These are phyloP conservation scores for Salix suchowensis DNA, from an alignment of 345 rosid species.

Conservation along the genomic window DNA sequence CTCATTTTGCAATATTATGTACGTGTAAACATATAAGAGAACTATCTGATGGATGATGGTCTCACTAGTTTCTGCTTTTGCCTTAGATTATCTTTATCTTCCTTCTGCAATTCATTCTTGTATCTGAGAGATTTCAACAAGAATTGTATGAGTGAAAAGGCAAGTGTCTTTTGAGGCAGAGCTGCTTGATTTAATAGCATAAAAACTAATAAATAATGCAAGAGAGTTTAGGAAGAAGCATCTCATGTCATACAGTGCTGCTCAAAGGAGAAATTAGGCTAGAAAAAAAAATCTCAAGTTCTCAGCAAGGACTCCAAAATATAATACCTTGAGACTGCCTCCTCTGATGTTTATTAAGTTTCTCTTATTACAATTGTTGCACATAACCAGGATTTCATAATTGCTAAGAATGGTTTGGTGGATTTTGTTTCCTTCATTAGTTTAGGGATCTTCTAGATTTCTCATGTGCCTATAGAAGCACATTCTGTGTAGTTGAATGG, in stretches of 20 bases:
- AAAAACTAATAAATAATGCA: background rate
- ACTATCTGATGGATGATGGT: background rate
- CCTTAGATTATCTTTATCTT: conserved; percentile 69
- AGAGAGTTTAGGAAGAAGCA: background rate
- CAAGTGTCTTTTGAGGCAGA: background rate
- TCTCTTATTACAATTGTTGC: background rate
- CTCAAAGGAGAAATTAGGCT: background rate
- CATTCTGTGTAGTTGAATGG: background rate
- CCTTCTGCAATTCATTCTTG: conserved; percentile 72
- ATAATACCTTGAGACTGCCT: too few species aligned
- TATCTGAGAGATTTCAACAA: conserved; percentile 45
- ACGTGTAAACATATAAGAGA: background rate
- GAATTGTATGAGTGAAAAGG: background rate
- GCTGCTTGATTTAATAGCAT: background rate
- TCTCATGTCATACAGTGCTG: background rate
- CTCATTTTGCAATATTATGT: background rate
- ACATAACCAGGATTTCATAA: background rate
- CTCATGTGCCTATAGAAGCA: background rate
- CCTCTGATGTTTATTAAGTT: too few species aligned
- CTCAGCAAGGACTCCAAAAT: too few species aligned
- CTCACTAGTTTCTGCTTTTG: conserved; percentile 81
- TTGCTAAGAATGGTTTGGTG: background rate
- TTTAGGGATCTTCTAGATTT: background rate
- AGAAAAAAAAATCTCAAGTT: too few species aligned
- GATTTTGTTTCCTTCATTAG: background rate